Evolutionary conservation across 768 basidiomycete genomes (phyloP), one percentile per base, ranked within the genome.

Genomic region (Lentinula boryana): DNA sequence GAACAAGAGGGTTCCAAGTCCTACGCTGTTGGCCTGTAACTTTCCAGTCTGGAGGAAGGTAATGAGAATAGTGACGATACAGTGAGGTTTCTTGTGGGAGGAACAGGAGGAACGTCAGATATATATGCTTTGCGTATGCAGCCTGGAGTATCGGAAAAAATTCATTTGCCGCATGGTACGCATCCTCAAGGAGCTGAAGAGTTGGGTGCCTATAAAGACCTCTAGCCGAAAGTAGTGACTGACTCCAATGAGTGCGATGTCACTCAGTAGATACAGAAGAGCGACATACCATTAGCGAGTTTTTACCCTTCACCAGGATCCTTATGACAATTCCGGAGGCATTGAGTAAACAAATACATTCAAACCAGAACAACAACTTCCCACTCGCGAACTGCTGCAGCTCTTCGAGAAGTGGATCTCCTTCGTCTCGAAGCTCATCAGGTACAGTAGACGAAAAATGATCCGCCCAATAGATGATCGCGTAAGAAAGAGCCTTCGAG

Each of bases 111-210:
- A 55, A 53, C 12, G 60, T 32, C 9, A 44, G 5, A n/a, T 56
- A 56, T 56, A 56, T 41, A 27, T 56, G 55, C 38, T 12, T 9
- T 32, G 38, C 55, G 27, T 18, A 31, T 36, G 5, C 40, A 8
- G 5, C 9, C 3, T 21, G 36, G 16, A 56, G 8, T 15, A 56
- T 23, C 9, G 38, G 36, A n/a, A 41, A 56, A 12, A 43, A 41
- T 2, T 56, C 55, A 43, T 56, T 56, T 21, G 40, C 55, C 27
- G 55, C 55, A 56, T 56, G 55, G 13, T 56, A 56, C 43, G 23
- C 38, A 31, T 56, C 55, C 16, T 27, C 36, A 18, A 56, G 40
- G 23, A 56, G 55, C 18, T 32, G 10, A 2, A 56, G 38, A 2
- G 55, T 44, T 21, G 40, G 31, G 7, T 41, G 38, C 21, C 27